These are phyloP conservation scores for Lathyrus aphaca DNA, from an alignment of 306 rosid species.

Conservation along the genomic window DNA sequence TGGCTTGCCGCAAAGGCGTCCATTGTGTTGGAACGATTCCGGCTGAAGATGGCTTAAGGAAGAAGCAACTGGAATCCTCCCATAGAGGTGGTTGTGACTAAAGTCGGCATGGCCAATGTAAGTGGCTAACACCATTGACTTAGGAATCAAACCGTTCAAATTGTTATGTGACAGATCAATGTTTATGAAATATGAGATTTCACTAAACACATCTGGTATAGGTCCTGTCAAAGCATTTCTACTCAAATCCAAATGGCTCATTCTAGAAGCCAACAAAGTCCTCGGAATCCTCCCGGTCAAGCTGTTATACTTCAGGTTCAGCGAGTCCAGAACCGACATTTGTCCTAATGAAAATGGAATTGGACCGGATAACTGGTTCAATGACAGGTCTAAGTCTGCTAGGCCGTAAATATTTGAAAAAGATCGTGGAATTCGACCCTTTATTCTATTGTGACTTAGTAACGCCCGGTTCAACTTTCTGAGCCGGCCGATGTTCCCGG, in stretches of 20 bases:
- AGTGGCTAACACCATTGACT: constrained; percentile 48
- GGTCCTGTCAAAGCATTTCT: constrained; percentile 53
- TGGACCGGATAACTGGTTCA: constrained; percentile 64
- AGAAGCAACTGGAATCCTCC: constrained; percentile 56
- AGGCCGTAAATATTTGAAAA: constrained; percentile 59
- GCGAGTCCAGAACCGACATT: constrained; percentile 68
- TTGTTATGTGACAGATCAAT: constrained; percentile 70
- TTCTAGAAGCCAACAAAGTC: constrained; percentile 53
- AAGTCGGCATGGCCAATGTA: constrained; percentile 75
- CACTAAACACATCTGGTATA: constrained; percentile 59
- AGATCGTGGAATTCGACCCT: constrained; percentile 60
- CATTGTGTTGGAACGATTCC: constrained; percentile 53
- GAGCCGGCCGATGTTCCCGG: constrained; percentile 52
- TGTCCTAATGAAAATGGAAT: constrained; percentile 58
- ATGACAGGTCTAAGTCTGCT: constrained; percentile 73
- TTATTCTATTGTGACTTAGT: constrained; percentile 60
- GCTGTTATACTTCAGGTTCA: constrained; percentile 68
- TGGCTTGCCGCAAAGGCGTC: constrained; percentile 69
- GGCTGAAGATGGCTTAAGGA: constrained; percentile 64
- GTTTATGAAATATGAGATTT: constrained; percentile 65
- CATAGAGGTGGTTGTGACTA: constrained; percentile 74
- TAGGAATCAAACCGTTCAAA: constrained; percentile 60
- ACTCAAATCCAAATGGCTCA: constrained; percentile 74
- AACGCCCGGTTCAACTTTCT: constrained; percentile 61
- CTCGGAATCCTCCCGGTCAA: constrained; percentile 61